phyloP scores from a whole-genome alignment of 179 eudicot genomes.

The Silene noctiflora region DNA sequence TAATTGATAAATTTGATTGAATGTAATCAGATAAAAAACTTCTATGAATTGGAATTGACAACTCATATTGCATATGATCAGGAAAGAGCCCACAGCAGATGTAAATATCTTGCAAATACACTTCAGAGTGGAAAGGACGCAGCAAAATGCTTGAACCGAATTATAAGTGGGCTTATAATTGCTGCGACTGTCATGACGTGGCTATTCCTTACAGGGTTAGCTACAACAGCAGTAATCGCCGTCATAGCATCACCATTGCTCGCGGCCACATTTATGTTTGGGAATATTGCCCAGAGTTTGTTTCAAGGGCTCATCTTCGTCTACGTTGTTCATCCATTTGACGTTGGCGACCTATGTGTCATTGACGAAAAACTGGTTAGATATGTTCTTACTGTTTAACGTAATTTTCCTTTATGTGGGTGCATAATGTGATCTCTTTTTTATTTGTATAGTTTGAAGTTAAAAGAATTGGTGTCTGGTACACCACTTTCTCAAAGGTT shows the following conservation, averaged over 20 bases:
- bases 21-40: background rate
- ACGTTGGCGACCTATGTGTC: slow-evolving; percentile 30
- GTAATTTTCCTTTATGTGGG: background rate
- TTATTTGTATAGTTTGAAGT: slow-evolving; percentile 19
- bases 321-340: slow-evolving; percentile 21
- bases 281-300: slow-evolving; percentile 17
- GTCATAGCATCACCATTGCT: slow-evolving; percentile 18
- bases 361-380: slow-evolving; percentile 23
- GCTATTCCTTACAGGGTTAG: slow-evolving; percentile 21
- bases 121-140: slow-evolving; percentile 15
- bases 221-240: slow-evolving; percentile 13
- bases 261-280: slow-evolving; percentile 20
- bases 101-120: slow-evolving; percentile 23
- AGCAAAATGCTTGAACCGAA: slow-evolving; percentile 14
- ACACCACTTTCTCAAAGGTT: slow-evolving; percentile 23
- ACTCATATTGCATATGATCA: background rate
- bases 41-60: background rate
- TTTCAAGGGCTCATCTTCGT: slow-evolving; percentile 30
- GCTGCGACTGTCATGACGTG: slow-evolving; percentile 15
- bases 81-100: slow-evolving; percentile 17
- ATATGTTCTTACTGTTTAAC: background rate
- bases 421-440: background rate
- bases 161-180: slow-evolving; percentile 14
- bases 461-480: slow-evolving; percentile 13
- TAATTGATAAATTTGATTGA: background rate